Evolutionary conservation across 1,139 yeast genomes (phyloP), one percentile per base, ranked within the genome.

Genomic region (Diutina scorzettiae): DNA sequence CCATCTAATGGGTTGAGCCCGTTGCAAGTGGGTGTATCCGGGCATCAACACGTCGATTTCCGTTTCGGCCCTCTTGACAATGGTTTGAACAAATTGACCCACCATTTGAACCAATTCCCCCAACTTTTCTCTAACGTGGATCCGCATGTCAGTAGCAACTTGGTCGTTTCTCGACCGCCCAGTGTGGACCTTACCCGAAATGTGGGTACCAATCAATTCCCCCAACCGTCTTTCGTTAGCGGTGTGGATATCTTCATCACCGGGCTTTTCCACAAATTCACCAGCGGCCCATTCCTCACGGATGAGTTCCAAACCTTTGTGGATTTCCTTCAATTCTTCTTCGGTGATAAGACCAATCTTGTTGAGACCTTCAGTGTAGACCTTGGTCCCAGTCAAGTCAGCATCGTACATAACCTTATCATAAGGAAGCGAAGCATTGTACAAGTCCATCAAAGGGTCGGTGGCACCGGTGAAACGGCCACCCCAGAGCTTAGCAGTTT

Each of bases 1-100:
- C 99, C 99, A 91, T 65, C 99, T 78, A 57, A 91, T 91, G 20
- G 99, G 99, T 63, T 91, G 99, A 3, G 98, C 98, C 59, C 96
- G 82, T 71, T 91, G 99, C 60, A 91, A 70, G 64, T 91, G 99
- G 14, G 99, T 91, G 65, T 91, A 91, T 29, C 99, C 99, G 9
- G 99, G 99, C 97, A 91, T 89, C 57, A 91, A 71, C 20, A 82
- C 84, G 51, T 82, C 95, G 46, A 91, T 83, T 64, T 91, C 99
- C 41, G 69, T 62, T 53, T 76, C 80, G 4, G 95, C 96, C 55
- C 99, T 78, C 45, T 70, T 70, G 42, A 78, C 58, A 51, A 91
- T 73, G 21, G 81, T 80, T 47, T 66, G 60, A 56, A 89, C 81
- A 48, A 89, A 73, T 30, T 66, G 70, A 43, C 68, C 69, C 55